Evolutionary conservation across 2,329 filamentous ascomycete species (phyloP), one percentile per base, ranked within the genome.

Genomic region (Pseudogymnoascus sp.): DNA sequence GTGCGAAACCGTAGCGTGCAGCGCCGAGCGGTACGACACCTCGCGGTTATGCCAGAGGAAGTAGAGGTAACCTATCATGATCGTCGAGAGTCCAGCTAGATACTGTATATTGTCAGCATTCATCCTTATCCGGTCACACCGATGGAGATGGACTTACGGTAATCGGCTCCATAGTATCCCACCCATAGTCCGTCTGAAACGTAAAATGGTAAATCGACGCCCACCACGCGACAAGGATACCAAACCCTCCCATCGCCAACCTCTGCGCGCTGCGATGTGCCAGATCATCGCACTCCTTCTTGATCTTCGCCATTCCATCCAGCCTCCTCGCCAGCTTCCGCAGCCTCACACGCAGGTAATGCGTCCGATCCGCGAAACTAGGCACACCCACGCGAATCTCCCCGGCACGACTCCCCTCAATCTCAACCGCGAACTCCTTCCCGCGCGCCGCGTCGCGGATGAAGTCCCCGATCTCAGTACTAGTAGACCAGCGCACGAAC

Each of bases 31-130:
- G 78, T 96, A 96, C 67, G 86, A 90, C 10, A 96, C 87, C 75
- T 96, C 92, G 18, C 90, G 85, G 76, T 93, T 96, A 78, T 96
- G 90, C 76, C 93, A 96, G 11, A 96, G 78, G 74, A 97, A 96
- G 91, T 91, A 97, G 62, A 96, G 80, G 71, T 97, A 97, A 68
- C 91, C 93, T 6, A 88, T 88, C 78, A 96, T 96, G 71, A 96
- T 85, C 11, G 89, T 92, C 0, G 87, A 85, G 67, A 97, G 80
- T n/a, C 91, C 90, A 1, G 90, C 91, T 14, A 96, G 84, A 72
- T 96, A 96, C 36, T 73, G 18, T 69, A 65, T 12, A 56, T 25
- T 28, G 21, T 31, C 36, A 62, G 14, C n/a, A 23, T 62, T 4
- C 25, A 10, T 46, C 37, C 5, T 16, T 5, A 25, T 16, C 34